Percentiles rank a stretch among this genome's conserved stretches.
These are phyloP conservation scores for Hymenotorrendiella dingleyae DNA, from an alignment of 2,329 filamentous ascomycete species.

Conservation along the genomic window DNA sequence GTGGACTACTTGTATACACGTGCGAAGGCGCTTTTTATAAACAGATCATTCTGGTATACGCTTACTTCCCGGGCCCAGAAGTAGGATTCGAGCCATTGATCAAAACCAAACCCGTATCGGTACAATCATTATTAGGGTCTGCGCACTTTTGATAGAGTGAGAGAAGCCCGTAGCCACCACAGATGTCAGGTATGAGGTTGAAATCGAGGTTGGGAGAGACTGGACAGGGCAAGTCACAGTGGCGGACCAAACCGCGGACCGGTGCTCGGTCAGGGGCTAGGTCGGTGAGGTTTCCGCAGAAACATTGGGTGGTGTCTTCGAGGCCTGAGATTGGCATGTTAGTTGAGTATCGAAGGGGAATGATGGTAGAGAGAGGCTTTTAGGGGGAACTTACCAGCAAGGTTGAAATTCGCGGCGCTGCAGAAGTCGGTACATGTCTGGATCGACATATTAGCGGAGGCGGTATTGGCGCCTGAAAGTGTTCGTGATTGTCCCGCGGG, in stretches of 20 bases:
- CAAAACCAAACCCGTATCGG: constrained; percentile 4
- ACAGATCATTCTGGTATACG: too few species aligned
- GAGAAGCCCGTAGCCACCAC: constrained; percentile 20
- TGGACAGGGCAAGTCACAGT: constrained; percentile 23
- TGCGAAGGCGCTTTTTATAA: too few species aligned
- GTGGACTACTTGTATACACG: too few species aligned
- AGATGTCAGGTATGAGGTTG: too few species aligned
- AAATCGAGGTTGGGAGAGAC: constrained; percentile 22
- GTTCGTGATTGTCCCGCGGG: constrained; percentile 37
- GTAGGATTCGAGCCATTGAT: constrained; percentile 7
- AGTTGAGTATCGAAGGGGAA: not conserved
- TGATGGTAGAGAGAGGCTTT: too few species aligned
- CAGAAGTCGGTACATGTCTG: constrained; percentile 9
- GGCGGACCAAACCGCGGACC: constrained; percentile 27
- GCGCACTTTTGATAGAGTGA: constrained; percentile 11
- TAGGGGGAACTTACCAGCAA: constrained; percentile 6
- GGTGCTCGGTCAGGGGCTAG: constrained; percentile 15
- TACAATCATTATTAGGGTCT: not conserved
- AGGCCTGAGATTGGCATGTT: constrained; percentile 19
- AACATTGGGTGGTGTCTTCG: constrained; percentile 29
- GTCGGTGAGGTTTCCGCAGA: constrained; percentile 15
- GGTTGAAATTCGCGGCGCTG: constrained; percentile 1
- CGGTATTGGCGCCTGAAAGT: constrained; percentile 31
- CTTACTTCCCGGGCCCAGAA: too few species aligned
- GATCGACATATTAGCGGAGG: constrained; percentile 6